phyloP scores from a whole-genome alignment of 2,329 filamentous ascomycete genomes.

The Talaromyces pinophilus region DNA sequence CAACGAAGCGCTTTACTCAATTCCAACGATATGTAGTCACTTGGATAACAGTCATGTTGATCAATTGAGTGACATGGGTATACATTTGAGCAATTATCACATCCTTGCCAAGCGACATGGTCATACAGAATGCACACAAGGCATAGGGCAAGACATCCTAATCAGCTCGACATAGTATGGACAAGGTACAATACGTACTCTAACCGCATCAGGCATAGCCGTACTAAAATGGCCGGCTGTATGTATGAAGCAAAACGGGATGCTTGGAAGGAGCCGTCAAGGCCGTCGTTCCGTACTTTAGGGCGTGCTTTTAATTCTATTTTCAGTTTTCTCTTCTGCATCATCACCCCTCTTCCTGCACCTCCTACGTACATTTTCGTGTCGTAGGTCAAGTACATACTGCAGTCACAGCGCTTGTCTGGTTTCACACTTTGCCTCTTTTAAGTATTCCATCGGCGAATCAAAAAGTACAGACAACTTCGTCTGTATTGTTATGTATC shows the following conservation, averaged over 20 bases:
- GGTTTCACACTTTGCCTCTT: conserved; percentile 7
- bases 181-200: background rate
- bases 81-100: background rate
- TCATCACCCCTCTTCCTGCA: background rate
- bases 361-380: background rate
- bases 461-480: background rate
- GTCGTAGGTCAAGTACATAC: background rate
- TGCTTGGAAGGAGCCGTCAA: conserved; percentile 6
- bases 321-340: background rate
- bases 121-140: conserved; percentile 1
- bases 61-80: background rate
- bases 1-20: background rate
- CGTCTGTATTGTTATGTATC: background rate
- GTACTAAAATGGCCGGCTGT: background rate
- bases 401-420: conserved; percentile 6
- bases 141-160: conserved; percentile 4
- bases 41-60: background rate
- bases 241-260: conserved; percentile 3
- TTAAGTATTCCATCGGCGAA: background rate
- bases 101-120: conserved; percentile 5
- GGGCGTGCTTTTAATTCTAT: conserved; percentile 10
- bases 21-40: background rate
- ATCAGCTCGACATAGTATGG: background rate
- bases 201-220: background rate
- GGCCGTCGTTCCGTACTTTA: conserved; percentile 17